phyloP scores from a whole-genome alignment of 73 alveolate genomes.

The Blepharisma japonicum region DNA sequence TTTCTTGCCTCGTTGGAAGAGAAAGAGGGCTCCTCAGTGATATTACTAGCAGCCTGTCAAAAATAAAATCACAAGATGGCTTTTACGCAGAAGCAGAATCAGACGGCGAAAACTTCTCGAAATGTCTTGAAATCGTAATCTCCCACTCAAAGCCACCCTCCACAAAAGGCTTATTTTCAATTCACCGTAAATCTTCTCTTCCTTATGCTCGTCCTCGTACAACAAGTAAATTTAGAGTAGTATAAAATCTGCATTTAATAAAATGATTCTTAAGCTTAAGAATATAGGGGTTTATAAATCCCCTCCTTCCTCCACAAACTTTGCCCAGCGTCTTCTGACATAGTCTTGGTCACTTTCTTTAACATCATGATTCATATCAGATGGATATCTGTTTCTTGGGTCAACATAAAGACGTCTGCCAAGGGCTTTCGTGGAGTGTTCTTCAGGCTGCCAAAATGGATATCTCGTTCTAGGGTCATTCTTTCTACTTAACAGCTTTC shows the following conservation, averaged over 20 bases:
- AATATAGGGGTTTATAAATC: no score
- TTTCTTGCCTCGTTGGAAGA: conserved; percentile 17
- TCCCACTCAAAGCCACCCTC: no score
- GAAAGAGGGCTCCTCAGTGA: not conserved
- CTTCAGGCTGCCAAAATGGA: conserved; percentile 19
- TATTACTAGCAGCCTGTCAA: conserved; percentile 1
- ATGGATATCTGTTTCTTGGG: conserved; percentile 8
- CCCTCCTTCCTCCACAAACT: not conserved
- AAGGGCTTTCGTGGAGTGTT: not conserved
- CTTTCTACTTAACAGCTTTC: conserved; percentile 60
- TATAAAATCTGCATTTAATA: no score
- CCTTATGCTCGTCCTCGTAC: no score
- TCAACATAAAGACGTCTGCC: not conserved
- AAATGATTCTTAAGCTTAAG: no score
- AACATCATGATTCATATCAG: not conserved
- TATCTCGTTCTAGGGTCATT: conserved; percentile 3
- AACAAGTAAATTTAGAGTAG: no score
- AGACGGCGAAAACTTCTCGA: no score
- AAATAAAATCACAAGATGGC: no score
- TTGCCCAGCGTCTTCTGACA: not conserved
- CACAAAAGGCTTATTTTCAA: no score
- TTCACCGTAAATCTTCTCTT: no score
- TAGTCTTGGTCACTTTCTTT: not conserved
- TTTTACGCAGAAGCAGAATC: no score
- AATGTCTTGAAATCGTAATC: no score